These are phyloP conservation scores for Zymoseptoria brevis DNA, from an alignment of 2,329 filamentous ascomycete species.

Conservation along the genomic window DNA sequence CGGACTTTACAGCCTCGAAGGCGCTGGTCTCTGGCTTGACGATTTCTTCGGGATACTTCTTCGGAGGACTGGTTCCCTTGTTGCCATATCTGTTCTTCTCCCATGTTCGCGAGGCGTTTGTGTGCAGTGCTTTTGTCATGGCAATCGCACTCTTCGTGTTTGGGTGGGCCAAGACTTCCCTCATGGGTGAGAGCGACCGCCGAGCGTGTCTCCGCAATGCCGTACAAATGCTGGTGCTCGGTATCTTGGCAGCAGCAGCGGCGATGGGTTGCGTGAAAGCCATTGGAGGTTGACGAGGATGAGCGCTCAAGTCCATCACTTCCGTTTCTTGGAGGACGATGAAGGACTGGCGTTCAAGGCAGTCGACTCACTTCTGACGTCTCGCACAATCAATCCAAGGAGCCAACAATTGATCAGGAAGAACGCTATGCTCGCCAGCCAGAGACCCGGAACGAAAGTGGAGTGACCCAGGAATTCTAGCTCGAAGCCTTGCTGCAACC, in stretches of 20 bases:
- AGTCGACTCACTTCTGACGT: constrained; percentile 38
- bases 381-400: constrained; percentile 67
- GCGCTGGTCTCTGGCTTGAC: constrained; percentile 52
- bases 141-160: constrained; percentile 54
- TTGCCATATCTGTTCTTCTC: constrained; percentile 58
- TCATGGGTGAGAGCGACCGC: constrained; percentile 36
- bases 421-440: constrained; percentile 66
- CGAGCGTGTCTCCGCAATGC: constrained; percentile 52
- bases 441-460: constrained; percentile 80
- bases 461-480: constrained; percentile 59
- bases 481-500: constrained; percentile 45
- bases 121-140: constrained; percentile 54
- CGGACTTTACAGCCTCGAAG: constrained; percentile 34
- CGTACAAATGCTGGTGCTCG: constrained; percentile 57
- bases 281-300: constrained; percentile 34
- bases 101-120: constrained; percentile 42
- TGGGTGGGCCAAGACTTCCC: constrained; percentile 56
- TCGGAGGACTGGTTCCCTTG: constrained; percentile 63
- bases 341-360: not conserved
- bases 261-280: constrained; percentile 55
- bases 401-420: constrained; percentile 85
- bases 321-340: not conserved
- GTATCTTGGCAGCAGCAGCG: constrained; percentile 57
- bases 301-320: not conserved
- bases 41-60: constrained; percentile 60